These are phyloP conservation scores for Seiridium cupressi DNA, from an alignment of 2,329 filamentous ascomycete species.

Conservation along the genomic window DNA sequence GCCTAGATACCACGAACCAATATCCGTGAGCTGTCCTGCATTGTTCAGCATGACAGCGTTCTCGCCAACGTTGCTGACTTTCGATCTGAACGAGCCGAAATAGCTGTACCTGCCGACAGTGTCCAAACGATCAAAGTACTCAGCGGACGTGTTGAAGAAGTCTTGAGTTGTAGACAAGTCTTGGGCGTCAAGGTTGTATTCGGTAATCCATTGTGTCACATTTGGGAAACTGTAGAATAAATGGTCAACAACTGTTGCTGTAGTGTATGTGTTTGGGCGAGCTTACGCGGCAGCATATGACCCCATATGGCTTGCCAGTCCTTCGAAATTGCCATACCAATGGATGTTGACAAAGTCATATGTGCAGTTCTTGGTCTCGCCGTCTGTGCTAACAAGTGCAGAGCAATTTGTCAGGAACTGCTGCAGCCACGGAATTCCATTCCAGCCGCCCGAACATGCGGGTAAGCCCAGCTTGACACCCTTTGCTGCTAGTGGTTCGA, in stretches of 20 bases:
- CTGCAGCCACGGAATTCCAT: conserved; percentile 64
- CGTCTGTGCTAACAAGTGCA: conserved; percentile 47
- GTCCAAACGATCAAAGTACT: conserved; percentile 64
- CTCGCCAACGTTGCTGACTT: conserved; percentile 70
- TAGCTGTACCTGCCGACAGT: conserved; percentile 69
- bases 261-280: background rate
- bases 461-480: conserved; percentile 71
- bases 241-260: background rate
- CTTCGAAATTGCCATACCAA: conserved; percentile 70
- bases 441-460: conserved; percentile 61
- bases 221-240: conserved; percentile 50
- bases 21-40: conserved; percentile 68
- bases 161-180: conserved; percentile 55
- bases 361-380: conserved; percentile 50
- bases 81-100: conserved; percentile 72
- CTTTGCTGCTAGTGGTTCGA: conserved; percentile 64
- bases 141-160: conserved; percentile 66
- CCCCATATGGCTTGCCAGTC: conserved; percentile 65
- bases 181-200: conserved; percentile 65
- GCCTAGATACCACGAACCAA: conserved; percentile 77
- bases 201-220: conserved; percentile 72
- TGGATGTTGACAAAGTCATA: conserved; percentile 64
- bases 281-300: conserved; percentile 48
- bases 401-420: conserved; percentile 66
- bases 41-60: conserved; percentile 70